Evolutionary conservation across 495 filamentous ascomycete genomes (phyloP).

Genomic region (Hypoxylon rickii): DNA sequence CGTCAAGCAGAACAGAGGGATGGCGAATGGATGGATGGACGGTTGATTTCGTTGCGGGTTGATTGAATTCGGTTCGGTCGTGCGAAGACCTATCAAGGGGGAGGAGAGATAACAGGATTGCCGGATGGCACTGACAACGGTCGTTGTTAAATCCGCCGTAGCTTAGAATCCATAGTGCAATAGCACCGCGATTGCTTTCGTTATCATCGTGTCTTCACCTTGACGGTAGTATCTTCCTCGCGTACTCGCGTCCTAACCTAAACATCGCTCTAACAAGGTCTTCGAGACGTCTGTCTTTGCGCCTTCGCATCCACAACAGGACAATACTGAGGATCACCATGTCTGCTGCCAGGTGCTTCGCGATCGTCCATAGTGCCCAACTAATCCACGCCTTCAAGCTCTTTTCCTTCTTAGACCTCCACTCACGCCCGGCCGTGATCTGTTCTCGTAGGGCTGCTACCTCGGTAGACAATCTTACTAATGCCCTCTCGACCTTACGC

Average conservation of each 20-base stretch:
- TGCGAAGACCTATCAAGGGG: too few relatives aligned
- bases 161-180: not conserved
- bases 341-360: constrained; percentile 77
- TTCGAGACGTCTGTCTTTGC: constrained; percentile 77
- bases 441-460: constrained; percentile 93
- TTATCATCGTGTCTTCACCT: constrained; percentile 43
- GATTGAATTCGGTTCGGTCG: too few relatives aligned
- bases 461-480: constrained; percentile 90
- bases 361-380: constrained; percentile 70
- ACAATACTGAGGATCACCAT: constrained; percentile 68
- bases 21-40: too few relatives aligned
- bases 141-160: not conserved
- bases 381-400: constrained; percentile 70
- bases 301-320: constrained; percentile 77
- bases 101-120: too few relatives aligned
- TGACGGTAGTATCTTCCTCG: constrained; percentile 58
- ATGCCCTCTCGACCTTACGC: constrained; percentile 79
- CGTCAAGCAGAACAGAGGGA: too few relatives aligned
- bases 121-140: too few relatives aligned
- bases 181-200: not conserved
- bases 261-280: constrained; percentile 71
- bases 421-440: constrained; percentile 70
- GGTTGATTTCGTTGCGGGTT: too few relatives aligned
- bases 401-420: constrained; percentile 56
- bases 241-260: constrained; percentile 62